Evolutionary conservation across 495 filamentous ascomycete species (phyloP), one percentile per base, ranked within the genome.

Genomic region (Rostrohypoxylon terebratum): DNA sequence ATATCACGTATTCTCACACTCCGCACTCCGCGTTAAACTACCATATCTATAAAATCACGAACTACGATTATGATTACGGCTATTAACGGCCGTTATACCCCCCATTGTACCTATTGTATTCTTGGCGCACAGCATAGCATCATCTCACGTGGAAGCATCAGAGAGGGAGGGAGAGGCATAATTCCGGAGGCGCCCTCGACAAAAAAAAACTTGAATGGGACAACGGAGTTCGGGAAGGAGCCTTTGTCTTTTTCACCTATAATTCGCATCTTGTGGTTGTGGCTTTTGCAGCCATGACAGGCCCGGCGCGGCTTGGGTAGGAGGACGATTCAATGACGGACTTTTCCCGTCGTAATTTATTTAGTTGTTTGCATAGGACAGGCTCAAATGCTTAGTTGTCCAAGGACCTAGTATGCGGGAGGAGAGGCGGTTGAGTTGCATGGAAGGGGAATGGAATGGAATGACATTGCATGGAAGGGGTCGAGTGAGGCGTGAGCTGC

Each of bases 221-320:
- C 8, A 57, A 38, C 10, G 53, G 53, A 57, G 53, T 57, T 57
- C 18, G 20, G 53, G 53, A 57, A 57, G 38, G 23, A 8, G 51
- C 9, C 4, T 36, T 38, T 57, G 20, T n/a, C n/a, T 34, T n/a
- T 55, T 20, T 34, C 10, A 3, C 8, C 18, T 57, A 33, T 33
- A n/a, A 14, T 53, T 28, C 21, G 48, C 48, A 53, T 53, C 8
- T 18, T 57, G 31, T 57, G 10, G 10, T 42, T 14, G 13, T 42
- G n/a, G n/a, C n/a, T 14, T 42, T 38, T 38, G 0, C 6, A 20
- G n/a, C 16, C 33, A 38, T 53, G 48, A 31, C 10, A 16, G 7
- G 20, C 31, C n/a, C 53, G 51, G 51, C 51, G 38, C 25, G 51
- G 31, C 51, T 25, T 14, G 20, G 9, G 9, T 50, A 50, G 11